A percentile compares a stretch with the other conserved stretches of the same genome.
Conservation (phyloP, 2,329 filamentous ascomycete genomes). For the Ceratocystis cubensis region DNA sequence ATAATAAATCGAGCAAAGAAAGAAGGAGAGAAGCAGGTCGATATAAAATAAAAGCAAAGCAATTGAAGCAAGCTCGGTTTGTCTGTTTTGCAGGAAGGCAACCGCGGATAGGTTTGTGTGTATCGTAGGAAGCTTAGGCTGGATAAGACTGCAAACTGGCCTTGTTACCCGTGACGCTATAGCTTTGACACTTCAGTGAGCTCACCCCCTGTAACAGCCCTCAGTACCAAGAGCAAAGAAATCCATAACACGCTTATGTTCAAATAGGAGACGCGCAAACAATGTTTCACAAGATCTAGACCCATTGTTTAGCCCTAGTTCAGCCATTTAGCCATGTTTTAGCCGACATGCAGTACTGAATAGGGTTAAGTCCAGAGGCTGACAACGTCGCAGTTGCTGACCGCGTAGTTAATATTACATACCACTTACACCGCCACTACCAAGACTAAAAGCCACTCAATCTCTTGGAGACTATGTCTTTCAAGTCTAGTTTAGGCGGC, state of each 20-base stretch:
- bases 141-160: conserved; percentile 5
- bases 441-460: background rate
- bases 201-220: conserved; percentile 1
- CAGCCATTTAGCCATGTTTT: background rate
- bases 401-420: background rate
- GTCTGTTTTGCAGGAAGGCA: background rate
- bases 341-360: background rate
- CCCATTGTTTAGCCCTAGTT: too few species aligned
- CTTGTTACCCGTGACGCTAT: background rate
- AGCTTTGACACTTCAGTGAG: background rate
- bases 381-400: background rate
- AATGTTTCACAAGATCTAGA: background rate
- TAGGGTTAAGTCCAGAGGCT: background rate
- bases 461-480: background rate
- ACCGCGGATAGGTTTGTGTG: background rate
- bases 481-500: background rate
- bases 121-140: background rate
- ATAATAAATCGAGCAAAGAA: background rate
- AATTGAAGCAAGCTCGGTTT: background rate
- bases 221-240: background rate
- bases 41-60: background rate
- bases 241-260: background rate
- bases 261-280: background rate
- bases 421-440: background rate
- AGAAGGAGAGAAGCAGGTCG: background rate